A percentile compares a stretch with the other conserved stretches of the same genome.
Evolutionary conservation across 108 stramenopile genomes (phyloP).

Genomic region (Conticribra weissflogii): DNA sequence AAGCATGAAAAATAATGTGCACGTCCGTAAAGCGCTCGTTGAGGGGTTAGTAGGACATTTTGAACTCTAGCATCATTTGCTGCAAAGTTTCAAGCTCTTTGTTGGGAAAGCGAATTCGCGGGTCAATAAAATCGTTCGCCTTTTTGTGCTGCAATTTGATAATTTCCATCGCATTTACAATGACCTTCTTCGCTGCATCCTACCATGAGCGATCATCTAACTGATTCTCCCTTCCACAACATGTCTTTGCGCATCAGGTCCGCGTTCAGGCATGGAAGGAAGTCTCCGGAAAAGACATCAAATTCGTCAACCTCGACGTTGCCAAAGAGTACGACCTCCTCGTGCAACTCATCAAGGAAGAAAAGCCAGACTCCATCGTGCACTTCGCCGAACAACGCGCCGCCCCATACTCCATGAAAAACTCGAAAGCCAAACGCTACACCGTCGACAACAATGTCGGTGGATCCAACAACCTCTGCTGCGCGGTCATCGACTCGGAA

Average conservation of each 20-base stretch:
- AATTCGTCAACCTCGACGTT: conserved; percentile 93
- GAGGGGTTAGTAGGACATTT: no score
- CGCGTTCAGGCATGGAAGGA: conserved; percentile 94
- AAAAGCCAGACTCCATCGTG: conserved; percentile 94
- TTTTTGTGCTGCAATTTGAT: no score
- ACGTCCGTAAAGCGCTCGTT: no score
- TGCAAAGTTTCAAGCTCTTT: no score
- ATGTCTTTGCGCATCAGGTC: conserved; percentile 44
- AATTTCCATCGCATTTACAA: no score
- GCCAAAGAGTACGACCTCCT: conserved; percentile 95
- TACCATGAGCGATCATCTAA: no score
- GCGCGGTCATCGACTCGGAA: conserved; percentile 94
- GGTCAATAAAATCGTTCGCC: no score
- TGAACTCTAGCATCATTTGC: no score
- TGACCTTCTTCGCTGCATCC: no score
- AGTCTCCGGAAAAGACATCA: conserved; percentile 90
- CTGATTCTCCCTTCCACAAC: conserved; percentile 6
- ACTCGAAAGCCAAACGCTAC: conserved; percentile 93
- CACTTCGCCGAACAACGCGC: conserved; percentile 99
- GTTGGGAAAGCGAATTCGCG: no score
- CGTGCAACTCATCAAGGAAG: conserved; percentile 91
- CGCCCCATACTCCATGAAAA: conserved; percentile 97
- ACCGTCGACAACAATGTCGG: conserved; percentile 97
- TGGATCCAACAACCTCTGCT: conserved; percentile 96
- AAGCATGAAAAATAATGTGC: no score